Base-by-base conservation (phyloP, 192 early-diverging fungal species). In the Coemansia sp. region DNA sequence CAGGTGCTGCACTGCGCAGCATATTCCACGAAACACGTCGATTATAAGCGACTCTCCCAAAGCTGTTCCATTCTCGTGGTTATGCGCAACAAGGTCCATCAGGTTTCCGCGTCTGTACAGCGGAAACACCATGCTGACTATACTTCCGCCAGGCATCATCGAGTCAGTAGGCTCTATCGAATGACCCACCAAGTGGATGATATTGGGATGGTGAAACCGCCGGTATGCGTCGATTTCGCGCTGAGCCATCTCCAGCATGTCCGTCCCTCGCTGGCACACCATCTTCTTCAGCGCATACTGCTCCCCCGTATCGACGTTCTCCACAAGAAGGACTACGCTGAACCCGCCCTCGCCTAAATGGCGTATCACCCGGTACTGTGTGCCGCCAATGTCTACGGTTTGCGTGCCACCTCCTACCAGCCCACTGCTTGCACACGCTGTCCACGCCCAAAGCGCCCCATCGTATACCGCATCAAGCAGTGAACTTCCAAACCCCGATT, bases 281-380 rank as follows among this genome's bases (percentile, higher is more conserved):
- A 92, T 87, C 66, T 87, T 88, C 42, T 92, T 92, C 42, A 89
- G 40, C 6, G 90, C 90, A 65, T 76, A 87, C 19, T 84, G 69
- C 38, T 70, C 67, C 0, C 70, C 70, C 7, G 69, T 81, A 4
- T 71, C 79, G 5, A 67, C 61, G 52, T 88, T 86, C 56, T 87
- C 75, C 13, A 86, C 85, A 4, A 92, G 73, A 46, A 86, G 83
- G 7, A 92, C 90, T 58, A 83, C 84, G 38, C 88, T 87, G 74
- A 90, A 92, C 9, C 88, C 90, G 59, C 90, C 90, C 80, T 89
- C 88, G 33, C 90, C 90, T 23, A 92, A 73, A 8, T 85, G 69
- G 38, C 76, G 83, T 61, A 86, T 57, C 25, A 90, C 75, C 17
- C 79, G 82, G 70, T 88, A 90, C 22, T 76, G 75, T 17, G 83